phyloP scores from a whole-genome alignment of 495 filamentous ascomycete species.

The Arthonia radiata region DNA sequence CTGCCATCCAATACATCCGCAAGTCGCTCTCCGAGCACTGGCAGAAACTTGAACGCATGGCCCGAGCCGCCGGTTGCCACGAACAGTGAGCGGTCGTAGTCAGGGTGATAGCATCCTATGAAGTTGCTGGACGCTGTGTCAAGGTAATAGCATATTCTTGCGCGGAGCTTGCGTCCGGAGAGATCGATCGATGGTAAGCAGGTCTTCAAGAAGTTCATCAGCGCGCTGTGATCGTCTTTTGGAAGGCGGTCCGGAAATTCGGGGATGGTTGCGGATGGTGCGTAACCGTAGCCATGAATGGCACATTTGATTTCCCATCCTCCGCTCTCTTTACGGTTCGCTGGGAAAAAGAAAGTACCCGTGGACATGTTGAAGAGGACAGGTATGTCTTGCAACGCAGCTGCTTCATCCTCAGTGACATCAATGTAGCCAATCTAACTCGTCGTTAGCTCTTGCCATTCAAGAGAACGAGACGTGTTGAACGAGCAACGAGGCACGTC shows the following conservation, averaged over 20 bases:
- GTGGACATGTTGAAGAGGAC: slow-evolving; percentile 55
- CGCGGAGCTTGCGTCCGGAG: slow-evolving; percentile 10
- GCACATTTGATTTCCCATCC: slow-evolving; percentile 41
- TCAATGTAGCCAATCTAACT: slow-evolving; percentile 50
- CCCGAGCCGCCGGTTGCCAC: slow-evolving; percentile 67
- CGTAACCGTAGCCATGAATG: slow-evolving; percentile 60
- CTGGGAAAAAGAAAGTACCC: slow-evolving; percentile 62
- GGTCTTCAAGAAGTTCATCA: slow-evolving; percentile 6
- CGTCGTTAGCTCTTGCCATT: no score
- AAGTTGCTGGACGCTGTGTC: slow-evolving; percentile 55
- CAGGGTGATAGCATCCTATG: slow-evolving; percentile 52
- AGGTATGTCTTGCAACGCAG: slow-evolving; percentile 34
- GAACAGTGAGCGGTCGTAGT: slow-evolving; percentile 39
- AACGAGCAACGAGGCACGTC: no score
- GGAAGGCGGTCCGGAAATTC: slow-evolving; percentile 9
- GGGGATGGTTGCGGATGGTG: slow-evolving; percentile 7
- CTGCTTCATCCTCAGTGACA: slow-evolving; percentile 42
- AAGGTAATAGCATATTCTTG: slow-evolving; percentile 74
- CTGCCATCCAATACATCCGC: slow-evolving; percentile 38
- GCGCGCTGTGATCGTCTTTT: slow-evolving; percentile 21
- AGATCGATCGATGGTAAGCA: background rate
- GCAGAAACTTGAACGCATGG: slow-evolving; percentile 77
- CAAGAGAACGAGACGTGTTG: no score
- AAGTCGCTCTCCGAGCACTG: slow-evolving; percentile 57
- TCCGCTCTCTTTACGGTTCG: slow-evolving; percentile 19